Conservation (phyloP, 2,329 filamentous ascomycete genomes). For the Alternaria gansuensis region DNA sequence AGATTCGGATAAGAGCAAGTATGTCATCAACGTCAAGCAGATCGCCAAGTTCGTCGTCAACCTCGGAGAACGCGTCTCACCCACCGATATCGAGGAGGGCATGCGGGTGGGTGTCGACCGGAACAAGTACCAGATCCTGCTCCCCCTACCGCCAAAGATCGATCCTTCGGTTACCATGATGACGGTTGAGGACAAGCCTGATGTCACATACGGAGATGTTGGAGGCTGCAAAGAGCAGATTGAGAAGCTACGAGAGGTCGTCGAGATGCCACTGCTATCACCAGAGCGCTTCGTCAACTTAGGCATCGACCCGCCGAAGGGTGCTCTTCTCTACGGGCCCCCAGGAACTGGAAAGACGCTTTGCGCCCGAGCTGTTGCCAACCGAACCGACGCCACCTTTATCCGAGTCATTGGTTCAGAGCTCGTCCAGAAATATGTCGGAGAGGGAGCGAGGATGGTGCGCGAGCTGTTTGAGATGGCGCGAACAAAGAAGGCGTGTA, state of each 20-base stretch:
- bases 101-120: conserved; percentile 98
- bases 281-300: conserved; percentile 97
- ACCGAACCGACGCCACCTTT: conserved; percentile 97
- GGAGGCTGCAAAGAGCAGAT: conserved; percentile 99
- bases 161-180: conserved; percentile 99
- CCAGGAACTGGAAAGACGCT: conserved; percentile 99
- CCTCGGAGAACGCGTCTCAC: conserved; percentile 93
- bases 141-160: conserved; percentile 96
- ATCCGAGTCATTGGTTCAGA: conserved; percentile 98
- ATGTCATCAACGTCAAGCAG: conserved; percentile 99
- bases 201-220: conserved; percentile 98
- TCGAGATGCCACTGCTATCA: conserved; percentile 96
- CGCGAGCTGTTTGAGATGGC: conserved; percentile 99
- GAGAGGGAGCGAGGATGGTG: conserved; percentile 97
- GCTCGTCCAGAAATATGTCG: conserved; percentile 98
- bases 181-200: conserved; percentile 99
- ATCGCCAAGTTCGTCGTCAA: conserved; percentile 99
- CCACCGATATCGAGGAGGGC: conserved; percentile 98
- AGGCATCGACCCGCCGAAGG: conserved; percentile 98
- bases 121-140: conserved; percentile 98
- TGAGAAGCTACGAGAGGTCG: conserved; percentile 97
- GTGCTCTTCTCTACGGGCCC: conserved; percentile 93
- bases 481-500: conserved; percentile 98
- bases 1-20: conserved; percentile 98
- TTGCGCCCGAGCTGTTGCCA: conserved; percentile 95